A percentile compares a stretch with the other conserved stretches of the same genome.
Evolutionary conservation across 805 yeast genomes (phyloP).

Genomic region (Candida ulmi): DNA sequence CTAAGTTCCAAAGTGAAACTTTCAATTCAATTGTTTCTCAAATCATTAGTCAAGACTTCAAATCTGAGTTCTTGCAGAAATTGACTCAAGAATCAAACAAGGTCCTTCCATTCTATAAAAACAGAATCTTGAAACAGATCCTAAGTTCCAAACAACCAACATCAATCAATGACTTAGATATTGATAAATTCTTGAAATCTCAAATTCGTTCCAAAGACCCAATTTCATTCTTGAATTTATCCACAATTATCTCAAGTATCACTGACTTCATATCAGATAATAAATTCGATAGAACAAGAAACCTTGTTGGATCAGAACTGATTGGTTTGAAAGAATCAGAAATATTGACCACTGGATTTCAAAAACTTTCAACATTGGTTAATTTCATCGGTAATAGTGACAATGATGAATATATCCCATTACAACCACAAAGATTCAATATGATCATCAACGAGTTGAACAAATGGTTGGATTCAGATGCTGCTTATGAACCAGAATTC

Average conservation of each 20-base stretch:
- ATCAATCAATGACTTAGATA: constrained; percentile 18
- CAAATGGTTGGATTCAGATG: constrained; percentile 57
- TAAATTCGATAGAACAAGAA: constrained; percentile 48
- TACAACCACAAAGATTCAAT: constrained; percentile 59
- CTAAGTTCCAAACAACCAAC: constrained; percentile 26
- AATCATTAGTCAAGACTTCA: constrained; percentile 14
- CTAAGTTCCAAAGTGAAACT: constrained; percentile 13
- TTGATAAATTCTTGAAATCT: constrained; percentile 29
- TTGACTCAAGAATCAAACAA: background rate
- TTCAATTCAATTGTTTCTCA: constrained; percentile 15
- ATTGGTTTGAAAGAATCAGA: constrained; percentile 45
- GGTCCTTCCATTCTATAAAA: constrained; percentile 25
- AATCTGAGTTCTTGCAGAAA: constrained; percentile 5
- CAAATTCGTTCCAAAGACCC: constrained; percentile 29
- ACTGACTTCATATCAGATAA: constrained; percentile 31
- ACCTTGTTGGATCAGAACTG: constrained; percentile 58
- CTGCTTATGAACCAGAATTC: constrained; percentile 54
- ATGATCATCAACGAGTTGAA: constrained; percentile 52
- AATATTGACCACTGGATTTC: constrained; percentile 37
- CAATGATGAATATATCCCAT: constrained; percentile 30
- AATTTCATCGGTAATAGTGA: constrained; percentile 28
- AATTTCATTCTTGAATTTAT: constrained; percentile 15
- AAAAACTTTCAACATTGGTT: constrained; percentile 42
- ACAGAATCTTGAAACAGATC: constrained; percentile 28
- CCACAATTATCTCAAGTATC: constrained; percentile 30